Base-by-base conservation (phyloP, 176 grass and related monocot genomes). In the Raddia guianensis region DNA sequence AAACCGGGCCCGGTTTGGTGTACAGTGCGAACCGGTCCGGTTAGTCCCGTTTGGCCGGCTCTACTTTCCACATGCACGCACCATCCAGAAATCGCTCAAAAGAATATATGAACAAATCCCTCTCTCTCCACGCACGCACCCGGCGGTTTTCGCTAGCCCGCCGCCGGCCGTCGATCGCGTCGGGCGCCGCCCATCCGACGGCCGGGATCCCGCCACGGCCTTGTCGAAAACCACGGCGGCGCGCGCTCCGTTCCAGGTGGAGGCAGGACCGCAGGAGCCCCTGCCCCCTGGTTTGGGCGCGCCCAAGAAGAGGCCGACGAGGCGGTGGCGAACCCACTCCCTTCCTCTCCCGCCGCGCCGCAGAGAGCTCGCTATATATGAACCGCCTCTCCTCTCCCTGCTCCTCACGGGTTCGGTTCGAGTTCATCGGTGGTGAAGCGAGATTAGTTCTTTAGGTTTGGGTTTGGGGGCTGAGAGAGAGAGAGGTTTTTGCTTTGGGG, bases 151-250 rank as follows among this genome's bases (percentile, higher is more conserved):
- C 62, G 35, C 5, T 35, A 40, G 13, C 27, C 35, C 4, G 10
- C 19, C 19, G 4, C 56, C 0, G 8, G 61, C 71, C 81, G 72
- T 12, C 8, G 15, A 78, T 78, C 20, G 0, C 3, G 0, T 4
- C 9, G 9, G 10, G 9, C 5, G 51, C 9, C 1, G 12, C 50
- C 0, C 32, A 74, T 74, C 62, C 6, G 62, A 75, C 71, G 70
- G 50, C 55, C 20, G n/a, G 0, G 33, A 15, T 15, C 12, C 13
- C 20, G 37, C 19, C 71, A 7, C 0, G 27, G 5, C 27, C 27
- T 27, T 27, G 10, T 56, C 37, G 37, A 44, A 82, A 88, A 88
- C 81, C 69, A 33, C 80, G 68, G 57, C 48, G 57, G 57, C 73
- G 2, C 4, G 37, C 37, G 37, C 37, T 40, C 37, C 37, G 20